These are phyloP conservation scores for Saccharomyces hybrid DNA, from an alignment of 1,139 yeast species.

Conservation along the genomic window DNA sequence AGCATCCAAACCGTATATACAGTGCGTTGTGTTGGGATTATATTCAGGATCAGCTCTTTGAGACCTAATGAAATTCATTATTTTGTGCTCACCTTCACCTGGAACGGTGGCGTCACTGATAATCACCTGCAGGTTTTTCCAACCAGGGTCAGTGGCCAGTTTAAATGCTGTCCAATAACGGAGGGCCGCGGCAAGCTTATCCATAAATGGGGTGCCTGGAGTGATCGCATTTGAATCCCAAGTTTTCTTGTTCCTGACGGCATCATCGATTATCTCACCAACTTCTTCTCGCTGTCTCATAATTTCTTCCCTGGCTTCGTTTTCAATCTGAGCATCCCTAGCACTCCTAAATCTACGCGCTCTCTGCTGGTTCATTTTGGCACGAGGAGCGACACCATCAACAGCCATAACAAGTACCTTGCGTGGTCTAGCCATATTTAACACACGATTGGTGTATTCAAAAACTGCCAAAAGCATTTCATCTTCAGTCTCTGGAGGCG, in stretches of 20 bases:
- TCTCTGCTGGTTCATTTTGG: slow-evolving; percentile 98
- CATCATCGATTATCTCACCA: slow-evolving; percentile 61
- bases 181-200: slow-evolving; percentile 69
- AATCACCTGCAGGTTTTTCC: slow-evolving; percentile 79
- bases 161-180: slow-evolving; percentile 89
- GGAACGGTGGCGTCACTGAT: slow-evolving; percentile 96
- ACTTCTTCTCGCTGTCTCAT: slow-evolving; percentile 43
- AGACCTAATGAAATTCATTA: slow-evolving; percentile 86
- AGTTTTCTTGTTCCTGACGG: slow-evolving; percentile 41
- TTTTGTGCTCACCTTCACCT: slow-evolving; percentile 98
- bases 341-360: slow-evolving; percentile 95
- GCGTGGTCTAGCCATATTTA: slow-evolving; percentile 91
- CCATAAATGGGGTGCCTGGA: slow-evolving; percentile 98
- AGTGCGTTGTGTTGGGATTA: slow-evolving; percentile 84
- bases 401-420: slow-evolving; percentile 90
- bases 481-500: slow-evolving; percentile 90
- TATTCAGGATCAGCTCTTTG: slow-evolving; percentile 81
- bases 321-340: slow-evolving; percentile 70
- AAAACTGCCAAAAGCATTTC: slow-evolving; percentile 91
- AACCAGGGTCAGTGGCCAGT: slow-evolving; percentile 77
- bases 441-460: slow-evolving; percentile 80
- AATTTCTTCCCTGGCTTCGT: slow-evolving; percentile 51
- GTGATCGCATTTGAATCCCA: slow-evolving; percentile 98
- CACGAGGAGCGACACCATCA: slow-evolving; percentile 98
- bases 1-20: slow-evolving; percentile 95